Base-by-base conservation (phyloP, 1,139 yeast genomes). In the Debaryomycetaceae sp. region DNA sequence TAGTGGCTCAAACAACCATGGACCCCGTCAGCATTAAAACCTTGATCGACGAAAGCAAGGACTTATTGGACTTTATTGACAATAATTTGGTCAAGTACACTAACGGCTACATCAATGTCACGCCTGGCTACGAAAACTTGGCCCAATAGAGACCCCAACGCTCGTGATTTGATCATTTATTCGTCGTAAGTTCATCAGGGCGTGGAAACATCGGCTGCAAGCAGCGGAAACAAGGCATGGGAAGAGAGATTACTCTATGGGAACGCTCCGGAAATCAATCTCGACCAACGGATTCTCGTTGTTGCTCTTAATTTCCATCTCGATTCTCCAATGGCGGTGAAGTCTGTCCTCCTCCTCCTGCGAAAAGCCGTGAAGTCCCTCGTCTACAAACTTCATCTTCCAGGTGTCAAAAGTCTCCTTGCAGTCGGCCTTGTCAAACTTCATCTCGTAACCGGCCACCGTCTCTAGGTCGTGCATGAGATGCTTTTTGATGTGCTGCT, bases 1-100 rank as follows among this genome's bases (percentile, higher is more conserved):
- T 88, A 15, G 69, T 89, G 29, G 72, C 86, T 1, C 81, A 80
- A 41, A 78, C 95, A 0, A 63, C 79, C 9, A 85, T 89, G 91
- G 96, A 89, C 47, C 67, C 75, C 14, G 80, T 78, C 36, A 78
- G 91, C 34, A 63, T 83, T n/a, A 65, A 63, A 4, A 72, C 73
- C 10, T 53, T 67, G 34, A 42, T 64, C 29, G 47, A 45, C 18
- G 65, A 65, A 35, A 43, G 81, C 35, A 68, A 70, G 33, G 67
- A 58, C 4, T 71, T 82, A 31, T 46, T 83, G 35, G 78, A 74
- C 29, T 73, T 57, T 36, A 55, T 84, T 16, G 58, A 73, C 30
- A 56, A 53, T 32, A 78, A 68, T 48, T 40, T 82, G 42, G 62
- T 64, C 26, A 53, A 52, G 5, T 63, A 76, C 44, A 58, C 62